Evolutionary conservation across 306 rosid genomes (phyloP), one percentile per base, ranked within the genome.

Genomic region (Quercus dentata): DNA sequence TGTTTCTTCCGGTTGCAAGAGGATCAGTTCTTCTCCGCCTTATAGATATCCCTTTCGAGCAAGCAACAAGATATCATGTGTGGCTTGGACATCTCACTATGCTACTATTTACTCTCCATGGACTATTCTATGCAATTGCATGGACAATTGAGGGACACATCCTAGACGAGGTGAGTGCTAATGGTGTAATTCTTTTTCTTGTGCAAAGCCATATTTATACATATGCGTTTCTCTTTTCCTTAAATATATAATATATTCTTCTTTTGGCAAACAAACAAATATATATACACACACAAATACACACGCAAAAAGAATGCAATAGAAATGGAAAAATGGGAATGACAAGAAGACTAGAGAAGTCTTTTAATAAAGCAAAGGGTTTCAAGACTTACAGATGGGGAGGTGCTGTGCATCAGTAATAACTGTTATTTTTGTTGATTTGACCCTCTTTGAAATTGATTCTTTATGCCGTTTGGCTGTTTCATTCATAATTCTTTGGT

Each of bases 41-140:
- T 10, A 84, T 87, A 77, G 91, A 91, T 76, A 91, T 94, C 80
- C 99, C 99, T 17, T 91, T 92, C 19, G 99, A 94, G 85, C 97
- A 92, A 28, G 99, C 99, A 52, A 79, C 97, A 33, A 88, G 67
- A 77, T 94, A 94, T 80, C 99, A 94, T 82, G 97, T 94, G 5
- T 94, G 99, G 99, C 84, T 92, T 73, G 99, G 99, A 77, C 97
- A 94, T 83, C 95, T 94, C 59, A 92, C 97, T n/a, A 94, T 94
- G 97, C 81, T 81, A 75, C 18, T 94, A 28, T 94, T 94, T 75
- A 91, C 97, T 56, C 82, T 91, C 86, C 99, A 94, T n/a, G 97
- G 97, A 56, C 89, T 92, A 23, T 76, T 86, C 46, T 92, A 83
- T 78, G 73, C 84, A 18, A 57, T 85, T 55, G 86, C 75, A 52